Base-by-base conservation (phyloP, 176 grass and related monocot genomes). In the Raddia guianensis region DNA sequence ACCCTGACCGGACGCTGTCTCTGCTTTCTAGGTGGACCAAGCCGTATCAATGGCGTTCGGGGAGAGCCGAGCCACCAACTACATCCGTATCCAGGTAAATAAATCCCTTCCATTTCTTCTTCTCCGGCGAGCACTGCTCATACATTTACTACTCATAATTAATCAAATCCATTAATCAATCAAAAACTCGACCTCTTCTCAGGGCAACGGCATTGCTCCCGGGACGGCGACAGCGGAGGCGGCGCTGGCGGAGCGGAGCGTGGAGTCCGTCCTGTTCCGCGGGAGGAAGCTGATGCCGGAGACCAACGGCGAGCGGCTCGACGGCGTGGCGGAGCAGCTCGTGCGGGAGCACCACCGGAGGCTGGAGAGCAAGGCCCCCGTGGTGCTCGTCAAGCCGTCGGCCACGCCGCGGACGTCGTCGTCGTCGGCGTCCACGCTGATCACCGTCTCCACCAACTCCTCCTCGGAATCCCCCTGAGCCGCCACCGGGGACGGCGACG, bases 41-140 rank as follows among this genome's bases (percentile, higher is more conserved):
- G 87, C 91, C 6, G 85, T 97, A 49, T 88, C 91, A 35, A 87
- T 97, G 87, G 94, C 91, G 50, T 97, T 97, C 40, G 94, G 85
- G 0, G 80, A 94, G 70, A 90, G 56, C 63, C 75, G 91, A 45
- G 78, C 68, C 19, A 86, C 21, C 50, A 97, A 84, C 88, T 97
- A 97, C 62, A 58, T 86, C 43, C 91, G 94, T 21, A 86, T 97
- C 71, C 91, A 96, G 90, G 90, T 92, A 83, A 50, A 49, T 33
- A 62, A 32, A 43, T 13, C 27, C 27, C 27, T 27, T 27, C 27
- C 27, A 27, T 27, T 27, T 27, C 27, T 27, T 52, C 56, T 56
- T 56, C 44, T 15, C 12, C 62, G 54, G 12, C 18, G n/a, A 16
- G 52, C 66, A 45, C 8, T 12, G 5, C 21, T 66, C 10, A 2